Conservation (phyloP, 1,284 basidiomycete species). For the Gomphus sp. region DNA sequence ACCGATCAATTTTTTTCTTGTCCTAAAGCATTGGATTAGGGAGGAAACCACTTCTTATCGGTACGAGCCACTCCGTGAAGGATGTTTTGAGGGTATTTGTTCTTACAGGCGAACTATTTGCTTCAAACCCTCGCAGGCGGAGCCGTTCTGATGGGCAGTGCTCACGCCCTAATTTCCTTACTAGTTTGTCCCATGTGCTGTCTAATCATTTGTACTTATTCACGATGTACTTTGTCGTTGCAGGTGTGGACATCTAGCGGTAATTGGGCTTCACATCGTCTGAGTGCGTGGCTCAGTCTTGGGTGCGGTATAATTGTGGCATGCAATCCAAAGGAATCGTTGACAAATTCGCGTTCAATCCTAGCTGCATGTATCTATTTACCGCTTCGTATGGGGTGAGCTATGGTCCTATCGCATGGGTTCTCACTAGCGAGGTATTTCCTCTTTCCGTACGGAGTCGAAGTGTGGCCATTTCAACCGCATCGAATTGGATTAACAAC, state of each 20-base stretch:
- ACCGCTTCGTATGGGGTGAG: conserved; percentile 77
- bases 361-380: conserved; percentile 65
- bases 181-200: conserved; percentile 33
- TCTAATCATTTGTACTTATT: not conserved
- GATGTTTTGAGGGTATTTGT: not conserved
- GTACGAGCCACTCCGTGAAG: conserved; percentile 20
- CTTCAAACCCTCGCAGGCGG: conserved; percentile 35
- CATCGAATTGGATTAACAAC: conserved; percentile 78
- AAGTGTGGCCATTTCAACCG: conserved; percentile 77
- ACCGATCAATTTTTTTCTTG: not conserved
- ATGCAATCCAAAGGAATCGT: not conserved
- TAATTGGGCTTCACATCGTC: conserved; percentile 46
- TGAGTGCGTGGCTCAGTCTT: conserved; percentile 60
- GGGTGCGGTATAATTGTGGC: conserved; percentile 25
- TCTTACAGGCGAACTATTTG: not conserved
- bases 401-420: conserved; percentile 82
- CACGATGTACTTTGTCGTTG: not conserved
- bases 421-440: conserved; percentile 76
- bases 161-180: conserved; percentile 64
- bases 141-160: conserved; percentile 58
- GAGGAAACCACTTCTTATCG: conserved; percentile 51
- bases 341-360: conserved; percentile 12
- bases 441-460: conserved; percentile 79
- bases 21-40: conserved; percentile 27
- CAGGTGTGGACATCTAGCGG: conserved; percentile 42